Conservation (phyloP, 805 yeast genomes). For the Candida dajiaensis region DNA sequence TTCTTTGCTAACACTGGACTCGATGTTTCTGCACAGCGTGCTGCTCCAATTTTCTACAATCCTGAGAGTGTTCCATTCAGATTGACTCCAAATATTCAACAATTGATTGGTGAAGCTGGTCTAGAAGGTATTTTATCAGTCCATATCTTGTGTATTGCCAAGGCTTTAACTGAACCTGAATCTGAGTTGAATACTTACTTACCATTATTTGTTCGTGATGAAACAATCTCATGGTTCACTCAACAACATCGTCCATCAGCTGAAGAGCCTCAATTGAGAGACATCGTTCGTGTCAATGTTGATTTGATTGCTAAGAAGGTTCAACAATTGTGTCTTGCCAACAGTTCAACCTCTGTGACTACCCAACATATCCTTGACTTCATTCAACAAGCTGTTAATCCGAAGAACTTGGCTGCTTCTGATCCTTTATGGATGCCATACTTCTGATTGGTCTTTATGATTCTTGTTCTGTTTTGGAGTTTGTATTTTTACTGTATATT, state of each 20-base stretch:
- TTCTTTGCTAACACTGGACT: slow-evolving; percentile 31
- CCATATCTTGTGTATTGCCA: slow-evolving; percentile 76
- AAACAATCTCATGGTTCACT: slow-evolving; percentile 89
- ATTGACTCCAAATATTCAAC: slow-evolving; percentile 92
- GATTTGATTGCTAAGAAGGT: slow-evolving; percentile 79
- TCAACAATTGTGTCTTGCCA: slow-evolving; percentile 63
- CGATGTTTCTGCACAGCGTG: slow-evolving; percentile 25
- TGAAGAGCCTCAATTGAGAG: slow-evolving; percentile 78
- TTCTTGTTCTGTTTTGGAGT: not conserved
- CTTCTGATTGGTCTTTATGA: slow-evolving; percentile 29
- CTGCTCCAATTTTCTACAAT: slow-evolving; percentile 78
- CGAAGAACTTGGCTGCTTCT: slow-evolving; percentile 84
- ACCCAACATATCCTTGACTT: slow-evolving; percentile 87
- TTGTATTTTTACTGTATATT: not conserved
- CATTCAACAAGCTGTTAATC: slow-evolving; percentile 92
- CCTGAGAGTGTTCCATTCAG: slow-evolving; percentile 95
- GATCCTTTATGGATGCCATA: slow-evolving; percentile 96
- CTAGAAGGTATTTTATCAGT: slow-evolving; percentile 89
- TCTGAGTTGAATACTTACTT: slow-evolving; percentile 86
- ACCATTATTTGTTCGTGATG: slow-evolving; percentile 94
- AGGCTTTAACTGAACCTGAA: slow-evolving; percentile 86
- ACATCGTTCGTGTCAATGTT: slow-evolving; percentile 82
- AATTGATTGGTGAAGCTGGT: slow-evolving; percentile 88
- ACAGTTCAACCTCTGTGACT: slow-evolving; percentile 52
- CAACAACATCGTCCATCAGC: slow-evolving; percentile 80